Evolutionary conservation across 2,329 filamentous ascomycete genomes (phyloP).

Genomic region (Fusarium annulatum): DNA sequence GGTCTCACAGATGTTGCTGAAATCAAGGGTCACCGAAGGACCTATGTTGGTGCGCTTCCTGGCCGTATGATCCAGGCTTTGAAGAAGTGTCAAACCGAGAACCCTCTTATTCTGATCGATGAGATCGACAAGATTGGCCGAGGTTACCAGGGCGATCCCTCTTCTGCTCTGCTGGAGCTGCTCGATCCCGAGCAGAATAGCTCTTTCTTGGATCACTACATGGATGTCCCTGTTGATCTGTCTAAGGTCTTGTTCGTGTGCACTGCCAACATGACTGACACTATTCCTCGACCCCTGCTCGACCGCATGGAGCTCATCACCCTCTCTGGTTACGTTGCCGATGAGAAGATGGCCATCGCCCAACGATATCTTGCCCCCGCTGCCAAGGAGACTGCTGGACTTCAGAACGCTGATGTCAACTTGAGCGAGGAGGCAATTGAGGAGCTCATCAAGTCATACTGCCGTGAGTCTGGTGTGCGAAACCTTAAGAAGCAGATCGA

Average conservation of each 20-base stretch:
- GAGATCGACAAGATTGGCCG: conserved; percentile 98
- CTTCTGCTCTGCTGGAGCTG: conserved; percentile 91
- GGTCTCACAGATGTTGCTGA: conserved; percentile 97
- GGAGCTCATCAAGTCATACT: conserved; percentile 98
- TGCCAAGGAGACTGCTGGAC: conserved; percentile 91
- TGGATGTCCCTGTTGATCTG: conserved; percentile 96
- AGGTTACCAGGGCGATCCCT: conserved; percentile 95
- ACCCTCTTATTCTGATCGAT: conserved; percentile 94
- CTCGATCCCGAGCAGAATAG: conserved; percentile 97
- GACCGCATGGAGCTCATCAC: conserved; percentile 99
- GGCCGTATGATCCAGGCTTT: conserved; percentile 97
- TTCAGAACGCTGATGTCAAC: conserved; percentile 91
- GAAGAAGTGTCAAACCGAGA: conserved; percentile 99
- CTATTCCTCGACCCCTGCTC: conserved; percentile 90
- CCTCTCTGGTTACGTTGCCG: conserved; percentile 93
- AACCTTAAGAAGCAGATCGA: conserved; percentile 99
- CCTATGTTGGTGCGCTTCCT: conserved; percentile 94
- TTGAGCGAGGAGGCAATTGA: conserved; percentile 88
- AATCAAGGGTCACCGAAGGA: conserved; percentile 96
- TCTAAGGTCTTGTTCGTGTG: conserved; percentile 99
- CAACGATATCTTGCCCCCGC: conserved; percentile 91
- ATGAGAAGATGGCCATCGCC: conserved; percentile 99
- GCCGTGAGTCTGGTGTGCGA: conserved; percentile 94
- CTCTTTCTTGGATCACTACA: conserved; percentile 97
- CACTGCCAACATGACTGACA: conserved; percentile 99